Conservation (phyloP, 768 basidiomycete species). For the Coprinellus micaceus region DNA sequence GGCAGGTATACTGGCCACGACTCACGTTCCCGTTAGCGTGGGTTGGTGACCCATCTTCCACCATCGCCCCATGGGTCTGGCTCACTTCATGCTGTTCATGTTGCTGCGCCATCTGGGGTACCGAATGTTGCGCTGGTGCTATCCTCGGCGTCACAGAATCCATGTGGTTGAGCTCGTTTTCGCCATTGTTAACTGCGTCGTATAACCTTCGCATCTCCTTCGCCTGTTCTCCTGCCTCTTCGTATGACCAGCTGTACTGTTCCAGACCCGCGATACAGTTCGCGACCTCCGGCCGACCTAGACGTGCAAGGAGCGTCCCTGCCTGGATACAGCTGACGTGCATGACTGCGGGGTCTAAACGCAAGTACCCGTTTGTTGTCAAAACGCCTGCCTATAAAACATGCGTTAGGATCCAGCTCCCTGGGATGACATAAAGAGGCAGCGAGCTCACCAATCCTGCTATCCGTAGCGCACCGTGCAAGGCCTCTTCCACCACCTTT, state of each 20-base stretch:
- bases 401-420: conserved; percentile 2
- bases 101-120: conserved; percentile 8
- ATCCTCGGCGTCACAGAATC: conserved; percentile 35
- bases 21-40: conserved; percentile 3
- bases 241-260: conserved; percentile 87
- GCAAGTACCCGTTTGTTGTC: conserved; percentile 84
- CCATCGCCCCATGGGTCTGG: conserved; percentile 11
- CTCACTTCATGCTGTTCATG: conserved; percentile 4
- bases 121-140: conserved; percentile 20
- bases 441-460: conserved; percentile 68
- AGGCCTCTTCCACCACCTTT: conserved; percentile 75
- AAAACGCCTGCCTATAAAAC: conserved; percentile 67
- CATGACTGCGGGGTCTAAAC: conserved; percentile 85
- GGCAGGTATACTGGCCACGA: neutral
- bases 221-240: conserved; percentile 79
- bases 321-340: conserved; percentile 83
- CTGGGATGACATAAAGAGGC: conserved; percentile 5
- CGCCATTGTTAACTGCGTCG: conserved; percentile 39
- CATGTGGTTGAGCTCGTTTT: conserved; percentile 49
- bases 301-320: conserved; percentile 73
- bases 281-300: conserved; percentile 78
- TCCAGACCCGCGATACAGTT: conserved; percentile 83
- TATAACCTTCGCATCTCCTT: conserved; percentile 58
- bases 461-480: conserved; percentile 83
- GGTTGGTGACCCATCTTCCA: conserved; percentile 1